phyloP scores from a whole-genome alignment of 176 grass and related monocot species.

The Oryza australiensis region DNA sequence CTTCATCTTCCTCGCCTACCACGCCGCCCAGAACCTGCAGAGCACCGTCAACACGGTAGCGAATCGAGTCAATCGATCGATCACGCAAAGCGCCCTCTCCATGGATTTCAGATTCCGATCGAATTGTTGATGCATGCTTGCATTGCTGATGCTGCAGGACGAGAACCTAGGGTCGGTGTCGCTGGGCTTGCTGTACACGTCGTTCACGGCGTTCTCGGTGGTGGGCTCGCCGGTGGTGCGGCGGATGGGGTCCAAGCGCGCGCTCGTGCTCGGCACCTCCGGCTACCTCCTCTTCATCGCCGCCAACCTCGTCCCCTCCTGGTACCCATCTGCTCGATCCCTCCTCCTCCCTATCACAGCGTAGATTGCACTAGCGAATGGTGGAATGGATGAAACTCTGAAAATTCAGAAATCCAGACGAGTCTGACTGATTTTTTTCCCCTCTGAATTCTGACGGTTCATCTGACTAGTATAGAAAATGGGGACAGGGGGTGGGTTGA shows the following conservation, averaged over 20 bases:
- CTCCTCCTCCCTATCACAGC: background rate
- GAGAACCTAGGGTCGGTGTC: conserved; percentile 78
- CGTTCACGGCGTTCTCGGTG: conserved; percentile 83
- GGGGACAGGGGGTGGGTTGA: background rate
- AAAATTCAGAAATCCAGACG: background rate
- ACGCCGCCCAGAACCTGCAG: conserved; percentile 94
- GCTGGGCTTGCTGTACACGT: conserved; percentile 79
- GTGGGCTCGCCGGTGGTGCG: conserved; percentile 70
- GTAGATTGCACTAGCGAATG: too few relatives aligned
- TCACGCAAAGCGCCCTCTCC: background rate
- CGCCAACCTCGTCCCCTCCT: conserved; percentile 74
- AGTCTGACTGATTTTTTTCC: background rate
- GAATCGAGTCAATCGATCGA: background rate
- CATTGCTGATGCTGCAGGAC: conserved; percentile 46
- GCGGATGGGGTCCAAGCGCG: conserved; percentile 57
- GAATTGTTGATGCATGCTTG: background rate
- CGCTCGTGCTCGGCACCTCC: conserved; percentile 74
- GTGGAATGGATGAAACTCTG: background rate
- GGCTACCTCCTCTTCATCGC: conserved; percentile 93
- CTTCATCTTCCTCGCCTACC: conserved; percentile 96
- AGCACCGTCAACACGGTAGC: conserved; percentile 91
- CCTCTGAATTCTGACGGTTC: background rate
- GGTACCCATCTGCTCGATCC: conserved; percentile 22
- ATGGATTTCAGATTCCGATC: background rate
- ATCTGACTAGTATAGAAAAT: background rate